These are phyloP conservation scores for Solidago caesia DNA, from an alignment of 129 eudicot genomes.

Conservation along the genomic window DNA sequence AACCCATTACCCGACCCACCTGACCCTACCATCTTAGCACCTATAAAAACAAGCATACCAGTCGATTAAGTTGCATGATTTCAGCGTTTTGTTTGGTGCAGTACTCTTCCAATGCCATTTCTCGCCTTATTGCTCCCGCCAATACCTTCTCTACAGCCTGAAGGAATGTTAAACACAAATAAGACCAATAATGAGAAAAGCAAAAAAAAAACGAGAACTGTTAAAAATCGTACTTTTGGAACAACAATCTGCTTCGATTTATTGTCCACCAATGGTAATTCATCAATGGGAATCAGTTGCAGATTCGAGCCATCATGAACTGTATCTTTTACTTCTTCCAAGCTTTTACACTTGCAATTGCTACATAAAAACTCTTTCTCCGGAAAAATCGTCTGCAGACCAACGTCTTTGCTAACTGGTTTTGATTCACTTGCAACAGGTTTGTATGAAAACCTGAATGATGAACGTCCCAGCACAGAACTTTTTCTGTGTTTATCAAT, in stretches of 20 bases:
- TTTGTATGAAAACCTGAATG: conserved; percentile 78
- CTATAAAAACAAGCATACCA: conserved; percentile 49
- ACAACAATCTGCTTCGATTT: conserved; percentile 64
- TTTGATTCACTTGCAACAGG: conserved; percentile 48
- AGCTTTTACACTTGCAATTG: conserved; percentile 52
- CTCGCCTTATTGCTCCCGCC: conserved; percentile 98
- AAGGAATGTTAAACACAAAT: conserved; percentile 22
- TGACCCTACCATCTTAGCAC: not conserved
- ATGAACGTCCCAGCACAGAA: conserved; percentile 56
- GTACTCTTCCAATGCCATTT: conserved; percentile 91
- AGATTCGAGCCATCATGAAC: conserved; percentile 42
- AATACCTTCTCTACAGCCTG: conserved; percentile 94
- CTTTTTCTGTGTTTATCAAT: conserved; percentile 53
- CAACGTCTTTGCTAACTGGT: conserved; percentile 60
- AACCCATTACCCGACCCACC: not conserved
- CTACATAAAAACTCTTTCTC: conserved; percentile 52
- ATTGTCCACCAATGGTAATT: conserved; percentile 46
- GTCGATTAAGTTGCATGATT: conserved; percentile 83
- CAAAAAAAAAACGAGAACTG: not conserved
- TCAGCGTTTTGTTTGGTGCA: conserved; percentile 72
- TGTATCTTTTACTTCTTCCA: conserved; percentile 38
- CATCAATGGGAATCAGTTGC: conserved; percentile 72
- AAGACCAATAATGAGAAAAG: not conserved
- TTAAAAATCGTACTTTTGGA: conserved; percentile 61
- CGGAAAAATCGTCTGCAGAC: conserved; percentile 64